These are phyloP conservation scores for Arachnomyces sp. DNA, from an alignment of 2,329 filamentous ascomycete genomes.

Conservation along the genomic window DNA sequence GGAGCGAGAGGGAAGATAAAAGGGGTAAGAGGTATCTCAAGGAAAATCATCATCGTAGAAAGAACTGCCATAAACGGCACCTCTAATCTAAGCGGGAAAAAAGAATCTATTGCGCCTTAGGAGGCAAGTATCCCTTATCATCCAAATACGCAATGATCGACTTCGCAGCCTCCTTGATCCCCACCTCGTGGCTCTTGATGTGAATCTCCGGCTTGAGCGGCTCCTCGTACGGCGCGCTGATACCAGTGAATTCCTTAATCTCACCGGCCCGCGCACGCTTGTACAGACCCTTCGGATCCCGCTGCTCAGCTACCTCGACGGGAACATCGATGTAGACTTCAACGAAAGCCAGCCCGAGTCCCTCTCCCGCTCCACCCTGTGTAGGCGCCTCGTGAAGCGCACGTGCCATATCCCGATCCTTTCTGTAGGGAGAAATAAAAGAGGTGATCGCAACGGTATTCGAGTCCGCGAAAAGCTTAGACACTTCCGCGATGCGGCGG, in stretches of 20 bases:
- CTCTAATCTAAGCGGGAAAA: conserved; percentile 2
- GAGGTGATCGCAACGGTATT: conserved; percentile 83
- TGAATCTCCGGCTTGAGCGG: conserved; percentile 79
- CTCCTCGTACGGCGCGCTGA: conserved; percentile 90
- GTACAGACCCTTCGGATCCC: conserved; percentile 95
- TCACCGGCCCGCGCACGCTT: conserved; percentile 91
- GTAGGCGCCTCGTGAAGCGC: conserved; percentile 63
- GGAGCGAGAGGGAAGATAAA: not conserved
- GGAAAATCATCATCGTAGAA: no score
- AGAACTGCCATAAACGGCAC: no score
- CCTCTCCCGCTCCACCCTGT: conserved; percentile 53
- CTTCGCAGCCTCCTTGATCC: conserved; percentile 79
- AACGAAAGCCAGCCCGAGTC: conserved; percentile 69
- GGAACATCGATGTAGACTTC: conserved; percentile 92
- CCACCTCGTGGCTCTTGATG: conserved; percentile 72
- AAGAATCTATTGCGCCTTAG: conserved; percentile 26
- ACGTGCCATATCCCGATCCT: conserved; percentile 76
- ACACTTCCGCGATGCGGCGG: conserved; percentile 88
- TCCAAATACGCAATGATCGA: conserved; percentile 75
- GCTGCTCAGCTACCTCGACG: conserved; percentile 83
- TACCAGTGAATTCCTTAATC: conserved; percentile 96
- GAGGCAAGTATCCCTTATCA: conserved; percentile 55
- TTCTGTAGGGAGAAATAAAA: conserved; percentile 92
- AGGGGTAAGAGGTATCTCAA: no score
- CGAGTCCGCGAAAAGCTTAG: conserved; percentile 91